Base-by-base conservation (phyloP, 2,329 filamentous ascomycete genomes). In the Penicillium fuscoglaucum region DNA sequence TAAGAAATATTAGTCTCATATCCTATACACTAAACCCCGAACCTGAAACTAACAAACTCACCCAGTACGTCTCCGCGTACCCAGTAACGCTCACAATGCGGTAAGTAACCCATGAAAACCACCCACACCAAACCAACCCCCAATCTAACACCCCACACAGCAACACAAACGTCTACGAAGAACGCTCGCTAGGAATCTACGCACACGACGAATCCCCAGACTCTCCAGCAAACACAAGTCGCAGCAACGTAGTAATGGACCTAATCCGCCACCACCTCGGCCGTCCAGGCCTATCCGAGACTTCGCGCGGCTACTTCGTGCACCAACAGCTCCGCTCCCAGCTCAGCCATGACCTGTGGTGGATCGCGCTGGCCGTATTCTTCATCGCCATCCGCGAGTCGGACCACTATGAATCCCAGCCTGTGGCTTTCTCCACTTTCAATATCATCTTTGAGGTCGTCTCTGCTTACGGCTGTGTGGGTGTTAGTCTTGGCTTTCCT, bases 81-180 rank as follows among this genome's bases (percentile, higher is more conserved):
- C 73, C 72, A 37, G 70, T 75, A 28, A 61, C 74, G 12, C 61
- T 75, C 6, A 74, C 71, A 7, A 75, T 75, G 46, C 68, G 68
- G 67, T 66, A 62, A 37, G 62, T 61, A 39, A 19, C 12, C 19
- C 13, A 29, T 24, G 17, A 28, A 37, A 10, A 5, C 21, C 29
- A 52, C 17, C 15, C 17, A 26, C 6, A 3, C 21, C 28, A 19
- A 33, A 31, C 9, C 17, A 40, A 17, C n/a, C 6, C 6, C 12
- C 29, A 21, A 43, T 24, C 61, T 64, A 46, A 62, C 43, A 43
- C 21, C 21, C 4, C 9, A 5, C 33, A 28, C 26, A 83, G 87
- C 29, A 85, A 87, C 68, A 88, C 87, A 40, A 90, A 90, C 67
- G 84, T 89, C 31, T 90, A 90, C 68, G 87, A 90, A 69, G 87